Evolutionary conservation across 2,329 filamentous ascomycete genomes (phyloP), one percentile per base, ranked within the genome.

Genomic region (Calonectria henricotiae): DNA sequence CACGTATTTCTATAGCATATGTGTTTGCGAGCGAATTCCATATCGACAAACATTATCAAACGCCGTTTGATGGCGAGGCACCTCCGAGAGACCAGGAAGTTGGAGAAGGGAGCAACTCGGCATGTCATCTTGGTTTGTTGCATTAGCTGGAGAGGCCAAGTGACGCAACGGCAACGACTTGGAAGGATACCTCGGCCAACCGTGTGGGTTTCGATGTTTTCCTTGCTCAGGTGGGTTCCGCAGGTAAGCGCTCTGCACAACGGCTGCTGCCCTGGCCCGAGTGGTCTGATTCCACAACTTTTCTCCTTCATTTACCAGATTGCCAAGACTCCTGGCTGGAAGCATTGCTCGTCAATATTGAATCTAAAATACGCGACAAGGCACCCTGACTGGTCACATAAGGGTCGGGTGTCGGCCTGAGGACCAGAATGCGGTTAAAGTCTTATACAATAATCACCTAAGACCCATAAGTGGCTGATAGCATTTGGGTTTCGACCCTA

Each of bases 371-470:
- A 12, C 23, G 35, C 32, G 51, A 23, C 32, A 30, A 11, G 20
- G 15, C 12, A 12, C 35, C 39, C 51, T 58, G 32, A 58, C 51
- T 58, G 51, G 51, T 5, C 51, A 23, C 51, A 4, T n/a, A 25
- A 37, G 23, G 51, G 35, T 41, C 51, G 15, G 39, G 23, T 25
- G 20, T 58, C 51, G 51, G 51, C 20, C 2, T 58, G 32, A 17
- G 9, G 2, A 27, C 20, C 51, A 39, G 35, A 58, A 58, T 58
- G 51, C 51, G 51, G 51, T 58, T 58, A 58, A 58, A 58, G 32
- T n/a, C 7, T 32, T 39, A 23, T 25, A 37, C 35, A 23, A 23
- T 7, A 51, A 25, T 58, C 51, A 58, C 32, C 23, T 37, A 5
- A 12, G 32, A 23, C 32, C 51, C 51, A 25, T 58, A 37, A 15